These are phyloP conservation scores for Lipomyces spencermartinsiae DNA, from an alignment of 805 yeast species.

Conservation along the genomic window DNA sequence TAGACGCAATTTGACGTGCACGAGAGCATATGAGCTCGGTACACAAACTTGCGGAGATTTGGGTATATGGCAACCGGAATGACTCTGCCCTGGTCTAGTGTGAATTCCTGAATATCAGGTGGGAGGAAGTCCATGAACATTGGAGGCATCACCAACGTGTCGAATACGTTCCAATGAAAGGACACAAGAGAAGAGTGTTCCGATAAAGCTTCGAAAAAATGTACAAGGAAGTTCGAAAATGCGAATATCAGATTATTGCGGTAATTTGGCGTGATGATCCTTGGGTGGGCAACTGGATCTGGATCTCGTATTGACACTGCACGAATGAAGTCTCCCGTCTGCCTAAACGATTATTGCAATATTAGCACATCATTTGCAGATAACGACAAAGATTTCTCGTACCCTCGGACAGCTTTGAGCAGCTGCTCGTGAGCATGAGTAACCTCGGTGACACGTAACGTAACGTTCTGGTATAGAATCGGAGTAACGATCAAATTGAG, in stretches of 20 bases:
- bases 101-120: constrained; percentile 23
- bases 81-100: constrained; percentile 33
- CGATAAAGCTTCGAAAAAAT: constrained; percentile 21
- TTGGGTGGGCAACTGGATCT: constrained; percentile 30
- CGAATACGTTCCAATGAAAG: constrained; percentile 38
- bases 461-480: constrained; percentile 24
- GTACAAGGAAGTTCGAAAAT: constrained; percentile 27
- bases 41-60: constrained; percentile 24
- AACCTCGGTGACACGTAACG: constrained; percentile 22
- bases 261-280: constrained; percentile 35
- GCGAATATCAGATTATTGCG: constrained; percentile 34
- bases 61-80: constrained; percentile 25
- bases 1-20: constrained; percentile 33
- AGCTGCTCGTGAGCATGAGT: constrained; percentile 17
- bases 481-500: constrained; percentile 30
- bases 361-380: neutral
- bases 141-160: constrained; percentile 33
- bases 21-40: constrained; percentile 36
- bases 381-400: neutral
- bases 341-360: neutral
- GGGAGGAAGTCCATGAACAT: constrained; percentile 33
- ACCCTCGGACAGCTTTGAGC: constrained; percentile 25
- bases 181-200: constrained; percentile 8
- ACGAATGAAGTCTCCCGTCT: constrained; percentile 24
- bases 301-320: constrained; percentile 33